phyloP scores from a whole-genome alignment of 148 eudicot species.

The Dianthus caryophyllus region DNA sequence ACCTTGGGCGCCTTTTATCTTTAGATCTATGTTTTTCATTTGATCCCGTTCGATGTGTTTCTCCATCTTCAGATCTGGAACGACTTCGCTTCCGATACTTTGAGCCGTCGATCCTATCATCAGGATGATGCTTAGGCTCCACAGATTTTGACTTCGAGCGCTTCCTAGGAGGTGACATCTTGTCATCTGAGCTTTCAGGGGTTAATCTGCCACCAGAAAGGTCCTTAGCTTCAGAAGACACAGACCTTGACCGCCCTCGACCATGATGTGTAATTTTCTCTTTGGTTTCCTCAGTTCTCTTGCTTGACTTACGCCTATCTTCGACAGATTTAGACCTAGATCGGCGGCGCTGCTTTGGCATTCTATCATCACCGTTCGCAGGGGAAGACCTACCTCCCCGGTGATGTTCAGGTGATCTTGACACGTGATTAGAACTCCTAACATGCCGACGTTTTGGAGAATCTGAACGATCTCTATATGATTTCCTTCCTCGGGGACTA shows the following conservation, averaged over 20 bases:
- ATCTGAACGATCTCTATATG: conserved; percentile 49
- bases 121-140: conserved; percentile 24
- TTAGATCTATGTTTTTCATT: conserved; percentile 40
- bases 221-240: conserved; percentile 27
- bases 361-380: conserved; percentile 42
- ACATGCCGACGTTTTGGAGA: conserved; percentile 48
- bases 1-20: conserved; percentile 50
- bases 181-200: conserved; percentile 39
- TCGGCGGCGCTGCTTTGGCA: conserved; percentile 42
- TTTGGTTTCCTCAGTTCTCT: conserved; percentile 20
- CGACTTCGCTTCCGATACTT: conserved; percentile 23
- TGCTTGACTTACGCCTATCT: conserved; percentile 24
- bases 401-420: conserved; percentile 60
- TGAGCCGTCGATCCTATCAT: conserved; percentile 18
- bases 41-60: conserved; percentile 26
- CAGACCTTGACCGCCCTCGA: conserved; percentile 36
- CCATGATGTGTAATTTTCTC: conserved; percentile 28
- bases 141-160: conserved; percentile 36
- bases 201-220: conserved; percentile 25
- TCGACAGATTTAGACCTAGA: conserved; percentile 65
- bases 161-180: conserved; percentile 18
- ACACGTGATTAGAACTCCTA: conserved; percentile 47
- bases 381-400: conserved; percentile 53
- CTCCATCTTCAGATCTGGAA: conserved; percentile 51
- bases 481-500: conserved; percentile 62